Base-by-base conservation (phyloP, 2,329 filamentous ascomycete species). In the Aspergillus glaucus region DNA sequence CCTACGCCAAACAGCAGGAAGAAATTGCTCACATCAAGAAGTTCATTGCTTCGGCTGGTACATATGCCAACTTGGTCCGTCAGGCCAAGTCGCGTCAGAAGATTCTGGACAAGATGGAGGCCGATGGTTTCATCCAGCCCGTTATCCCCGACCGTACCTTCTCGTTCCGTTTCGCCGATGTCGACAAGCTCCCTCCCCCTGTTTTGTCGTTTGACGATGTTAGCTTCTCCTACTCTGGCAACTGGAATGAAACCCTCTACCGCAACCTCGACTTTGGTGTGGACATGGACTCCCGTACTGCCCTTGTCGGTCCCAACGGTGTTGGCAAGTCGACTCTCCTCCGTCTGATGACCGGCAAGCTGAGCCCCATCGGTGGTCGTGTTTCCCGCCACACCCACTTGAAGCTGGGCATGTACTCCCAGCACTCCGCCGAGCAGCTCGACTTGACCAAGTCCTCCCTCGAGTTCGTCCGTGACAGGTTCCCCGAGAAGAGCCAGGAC, bases 101-200 rank as follows among this genome's bases (percentile, higher is more conserved):
- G 88, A 97, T 97, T 73, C 81, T 97, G 59, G 93, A 98, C 82
- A 98, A 98, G 85, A 98, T 98, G 93, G 92, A 97, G 80, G 93
- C 94, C 62, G 93, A 98, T 65, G 93, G 93, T 60, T 93, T 97
- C 74, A 97, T 98, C 68, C 86, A 98, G 75, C 88, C 89, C 49
- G 90, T 98, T 54, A 74, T 79, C 48, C 75, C 82, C 56, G 93
- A 98, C 75, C 82, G 84, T 54, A 86, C 95, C 66, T 98, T 98
- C 77, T 92, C 86, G 50, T 98, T 98, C 86, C 86, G 92, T 65
- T 98, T 98, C 72, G 93, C 93, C 59, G 91, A 97, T 65, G 93
- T 97, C 47, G 93, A 98, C 70, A 98, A 98, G 81, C 85, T 98
- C n/a, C 93, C 93, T 10, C 94, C 93, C 46, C 93, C 93, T 36